Evolutionary conservation across 192 early-diverging fungal species (phyloP), one percentile per base, ranked within the genome.

Genomic region (Geosiphon pyriformis): DNA sequence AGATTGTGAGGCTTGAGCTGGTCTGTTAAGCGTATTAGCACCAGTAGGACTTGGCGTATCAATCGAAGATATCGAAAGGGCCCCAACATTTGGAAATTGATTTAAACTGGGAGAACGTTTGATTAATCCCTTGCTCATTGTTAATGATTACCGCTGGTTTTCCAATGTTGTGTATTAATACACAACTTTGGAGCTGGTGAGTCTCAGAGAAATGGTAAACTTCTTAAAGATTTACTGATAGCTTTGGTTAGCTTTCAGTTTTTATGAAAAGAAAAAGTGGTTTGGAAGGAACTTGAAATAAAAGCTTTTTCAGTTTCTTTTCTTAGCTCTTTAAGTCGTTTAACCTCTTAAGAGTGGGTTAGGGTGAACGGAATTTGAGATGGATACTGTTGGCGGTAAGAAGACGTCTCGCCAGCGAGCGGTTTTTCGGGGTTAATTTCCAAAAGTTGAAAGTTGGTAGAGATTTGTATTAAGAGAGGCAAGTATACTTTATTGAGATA

Each of bases 1-100:
- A 1, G 90, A 91, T 22, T 77, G 57, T 34, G 68, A 61, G 1
- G 65, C 60, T 4, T 70, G 50, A 37, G 75, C 67, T 23, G 70
- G 72, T 70, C 77, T 69, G 51, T 77, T 80, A 25, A 67, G 26
- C 18, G 73, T 74, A 23, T 74, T 77, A 50, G 72, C 69, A 31
- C 70, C 67, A 0, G 72, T 74, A 18, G 77, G 72, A 27, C 59
- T 54, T n/a, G 71, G 72, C 7, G 70, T 51, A 20, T 78, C 77
- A 34, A 77, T 79, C 49, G 71, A 31, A 33, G 59, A 54, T 31
- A 64, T 57, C 6, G 59, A 46, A 2, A 55, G 53, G 33, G 11
- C 30, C 20, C 26, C 18, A 25, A 68, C 37, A 33, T 32, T 52
- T 6, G 52, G 50, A 12, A 73, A 25, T 11, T 56, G 29, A 22